phyloP scores from a whole-genome alignment of 192 early-diverging fungal species.

The Cetraspora pellucida region DNA sequence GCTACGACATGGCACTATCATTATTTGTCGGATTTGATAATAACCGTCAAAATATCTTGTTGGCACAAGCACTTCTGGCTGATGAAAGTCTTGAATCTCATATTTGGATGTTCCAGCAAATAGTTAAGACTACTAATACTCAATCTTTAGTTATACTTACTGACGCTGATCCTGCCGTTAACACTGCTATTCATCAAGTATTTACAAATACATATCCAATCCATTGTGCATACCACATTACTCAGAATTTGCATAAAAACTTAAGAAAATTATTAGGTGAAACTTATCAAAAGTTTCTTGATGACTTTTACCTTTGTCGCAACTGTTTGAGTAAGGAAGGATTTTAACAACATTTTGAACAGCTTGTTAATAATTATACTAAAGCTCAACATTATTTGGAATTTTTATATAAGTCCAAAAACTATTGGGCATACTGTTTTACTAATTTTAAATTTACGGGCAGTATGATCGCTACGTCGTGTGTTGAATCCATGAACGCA shows the following conservation, averaged over 20 bases:
- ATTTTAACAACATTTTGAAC: not conserved
- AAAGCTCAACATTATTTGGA: not conserved
- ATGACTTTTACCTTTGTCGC: not conserved
- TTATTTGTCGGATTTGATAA: constrained; percentile 17
- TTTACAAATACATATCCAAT: not conserved
- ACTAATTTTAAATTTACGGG: not conserved
- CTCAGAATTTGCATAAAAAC: not conserved
- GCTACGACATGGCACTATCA: not conserved
- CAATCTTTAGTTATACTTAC: not conserved
- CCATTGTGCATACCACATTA: not conserved
- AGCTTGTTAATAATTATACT: not conserved
- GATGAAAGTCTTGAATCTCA: constrained; percentile 9
- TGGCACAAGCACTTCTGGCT: not conserved
- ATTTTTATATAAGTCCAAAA: not conserved
- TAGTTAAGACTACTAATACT: not conserved
- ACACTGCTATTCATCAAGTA: not conserved
- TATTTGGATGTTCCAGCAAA: not conserved
- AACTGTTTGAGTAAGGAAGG: not conserved
- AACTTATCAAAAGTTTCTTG: not conserved
- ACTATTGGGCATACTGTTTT: not conserved
- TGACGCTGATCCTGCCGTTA: not conserved
- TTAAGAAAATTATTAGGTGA: not conserved
- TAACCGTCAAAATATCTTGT: not conserved
- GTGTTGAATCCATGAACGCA: not conserved
- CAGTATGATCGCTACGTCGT: not conserved